Base-by-base conservation (phyloP, 139 green algal genomes). In the Trebouxia sp. region DNA sequence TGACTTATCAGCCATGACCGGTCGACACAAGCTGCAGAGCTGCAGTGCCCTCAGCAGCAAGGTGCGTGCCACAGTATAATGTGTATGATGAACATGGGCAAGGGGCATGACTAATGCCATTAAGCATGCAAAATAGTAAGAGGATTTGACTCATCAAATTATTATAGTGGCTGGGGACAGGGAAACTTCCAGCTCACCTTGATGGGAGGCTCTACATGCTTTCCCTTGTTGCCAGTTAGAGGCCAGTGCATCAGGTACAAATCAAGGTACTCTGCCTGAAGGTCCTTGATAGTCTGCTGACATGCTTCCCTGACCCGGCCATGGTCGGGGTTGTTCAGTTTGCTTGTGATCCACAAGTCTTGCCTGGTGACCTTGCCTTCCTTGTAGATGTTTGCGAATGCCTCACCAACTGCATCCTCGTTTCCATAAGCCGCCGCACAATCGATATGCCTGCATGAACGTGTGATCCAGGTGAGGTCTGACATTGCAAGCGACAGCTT, bases 251-350 rank as follows among this genome's bases (percentile, higher is more conserved):
- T 83, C 12, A 98, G 86, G 84, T 96, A 98, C 3, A 98, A 82
- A 78, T 97, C 95, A 2, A 98, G 83, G 76, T 98, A 96, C 30
- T 90, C 77, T 12, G 96, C 56, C 65, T 91, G 86, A 22, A 98
- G 88, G 76, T 96, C 90, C 58, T 84, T 78, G 62, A 98, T 84
- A 3, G 81, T 91, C 43, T 85, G 75, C 12, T 82, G n/a, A 43
- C 78, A 85, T 0, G 86, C 86, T 8, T 78, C 70, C 26, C 79
- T 43, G 50, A 91, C 84, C 22, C 65, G 26, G 58, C 37, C 66
- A 65, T 76, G 56, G 15, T 67, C 28, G 24, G 42, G 24, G 0
- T 66, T 82, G 42, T 50, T 77, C 2, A 84, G 74, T 79, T 87
- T 87, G 75, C 75, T 83, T 2, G 85, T 89, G 42, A 89, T 75